Percentiles rank a stretch among this genome's conserved stretches.
phyloP scores from a whole-genome alignment of 169 alveolate genomes.

The Besnoitia besnoiti region DNA sequence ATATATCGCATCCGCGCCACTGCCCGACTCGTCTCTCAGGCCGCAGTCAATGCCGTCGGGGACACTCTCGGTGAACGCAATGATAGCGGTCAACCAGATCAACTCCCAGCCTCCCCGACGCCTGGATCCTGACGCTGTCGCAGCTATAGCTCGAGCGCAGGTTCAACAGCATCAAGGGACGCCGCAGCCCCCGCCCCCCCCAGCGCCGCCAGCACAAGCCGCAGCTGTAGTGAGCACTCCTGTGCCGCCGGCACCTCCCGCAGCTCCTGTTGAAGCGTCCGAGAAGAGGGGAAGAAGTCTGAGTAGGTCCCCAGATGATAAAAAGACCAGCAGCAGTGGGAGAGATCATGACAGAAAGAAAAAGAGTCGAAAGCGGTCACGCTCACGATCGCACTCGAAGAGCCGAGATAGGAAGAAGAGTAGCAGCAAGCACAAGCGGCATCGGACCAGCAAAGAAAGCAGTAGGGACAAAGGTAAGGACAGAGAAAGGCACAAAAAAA shows the following conservation, averaged over 20 bases:
- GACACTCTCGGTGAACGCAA: slow-evolving; percentile 30
- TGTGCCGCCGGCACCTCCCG: background rate
- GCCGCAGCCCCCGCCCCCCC: no score
- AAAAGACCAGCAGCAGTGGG: slow-evolving; percentile 33
- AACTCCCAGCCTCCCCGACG: slow-evolving; percentile 18
- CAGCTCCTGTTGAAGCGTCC: background rate
- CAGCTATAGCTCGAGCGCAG: slow-evolving; percentile 8
- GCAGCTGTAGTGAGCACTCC: background rate
- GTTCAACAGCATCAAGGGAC: background rate
- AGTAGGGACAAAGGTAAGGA: background rate
- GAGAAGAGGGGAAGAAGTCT: background rate
- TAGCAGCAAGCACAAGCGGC: slow-evolving; percentile 40
- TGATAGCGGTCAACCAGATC: slow-evolving; percentile 19
- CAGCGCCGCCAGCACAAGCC: background rate
- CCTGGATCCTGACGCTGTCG: slow-evolving; percentile 12
- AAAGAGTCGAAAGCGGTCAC: background rate
- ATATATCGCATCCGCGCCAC: slow-evolving; percentile 50
- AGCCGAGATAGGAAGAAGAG: slow-evolving; percentile 16
- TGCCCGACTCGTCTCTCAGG: slow-evolving; percentile 45
- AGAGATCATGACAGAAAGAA: slow-evolving; percentile 19
- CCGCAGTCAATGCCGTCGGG: slow-evolving; percentile 3
- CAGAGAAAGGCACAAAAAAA: background rate
- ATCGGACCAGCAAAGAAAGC: background rate
- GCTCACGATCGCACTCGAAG: slow-evolving; percentile 15
- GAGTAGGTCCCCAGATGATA: background rate